Base-by-base conservation (phyloP, 2,329 filamentous ascomycete genomes). In the Aspergillus nomiae region DNA sequence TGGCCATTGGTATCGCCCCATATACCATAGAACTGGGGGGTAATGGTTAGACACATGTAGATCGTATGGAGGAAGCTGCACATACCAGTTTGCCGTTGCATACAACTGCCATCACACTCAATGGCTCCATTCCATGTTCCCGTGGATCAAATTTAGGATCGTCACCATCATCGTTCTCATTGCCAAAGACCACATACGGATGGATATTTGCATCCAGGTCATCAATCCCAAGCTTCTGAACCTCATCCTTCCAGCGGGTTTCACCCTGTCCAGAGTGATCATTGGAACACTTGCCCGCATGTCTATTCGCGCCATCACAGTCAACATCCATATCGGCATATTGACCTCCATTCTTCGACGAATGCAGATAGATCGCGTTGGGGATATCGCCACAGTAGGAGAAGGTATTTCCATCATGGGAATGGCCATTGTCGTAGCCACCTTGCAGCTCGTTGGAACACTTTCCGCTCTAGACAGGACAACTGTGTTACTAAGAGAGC, bases 1-100 rank as follows among this genome's bases (percentile, higher is more conserved):
- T 81, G 84, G 50, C 86, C 87, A 64, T 89, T 89, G 38, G 83
- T 84, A 65, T 89, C 86, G 24, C 86, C 87, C 86, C 85, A 89
- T 56, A 88, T 76, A 12, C 85, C 86, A 69, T 88, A 88, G 65
- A 82, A 78, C 82, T 84, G 58, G 36, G 26, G 11, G 34, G 34
- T 28, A 32, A 30, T 11, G 4, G 5, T 12, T 28, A 21, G 43
- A n/a, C 24, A 14, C 32, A 34, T 36, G 43, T 26, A n/a, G 19
- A 36, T 4, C 36, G 14, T 9, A 45, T 30, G 10, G 5, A 21
- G 12, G 14, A 38, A 12, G 36, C n/a, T 19, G 30, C 1, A 59
- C 60, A n/a, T 70, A 82, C 80, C 71, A 86, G 71, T 67, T 84
- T 77, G 56, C 80, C 74, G 50, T 77, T 77, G 68, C 85, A 87